Conservation (phyloP, 2,329 filamentous ascomycete genomes). For the Colletotrichum tofieldiae region DNA sequence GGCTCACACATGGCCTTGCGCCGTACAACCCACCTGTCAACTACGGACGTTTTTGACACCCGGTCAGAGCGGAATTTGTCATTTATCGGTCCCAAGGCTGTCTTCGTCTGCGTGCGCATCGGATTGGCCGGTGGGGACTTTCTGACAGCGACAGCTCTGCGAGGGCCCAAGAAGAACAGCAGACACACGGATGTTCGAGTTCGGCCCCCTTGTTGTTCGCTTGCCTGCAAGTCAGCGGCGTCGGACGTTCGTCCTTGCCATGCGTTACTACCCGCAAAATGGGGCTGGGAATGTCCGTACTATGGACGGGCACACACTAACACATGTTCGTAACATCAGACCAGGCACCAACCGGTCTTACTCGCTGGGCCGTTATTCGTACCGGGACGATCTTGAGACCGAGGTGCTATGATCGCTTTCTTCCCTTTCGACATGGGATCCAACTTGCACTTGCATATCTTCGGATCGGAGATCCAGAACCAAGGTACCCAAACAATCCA, state of each 20-base stretch:
- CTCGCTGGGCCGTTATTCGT: neutral
- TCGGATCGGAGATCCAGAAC: constrained; percentile 4
- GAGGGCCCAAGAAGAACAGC: constrained; percentile 24
- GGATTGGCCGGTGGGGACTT: constrained; percentile 30
- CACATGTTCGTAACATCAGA: constrained; percentile 3
- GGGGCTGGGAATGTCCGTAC: neutral
- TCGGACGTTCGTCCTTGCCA: constrained; percentile 35
- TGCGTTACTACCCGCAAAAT: constrained; percentile 23
- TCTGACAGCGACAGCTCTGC: constrained; percentile 35
- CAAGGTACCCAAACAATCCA: neutral
- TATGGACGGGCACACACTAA: neutral
- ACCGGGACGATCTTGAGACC: constrained; percentile 8
- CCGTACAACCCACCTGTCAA: constrained; percentile 26
- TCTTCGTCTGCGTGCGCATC: constrained; percentile 26
- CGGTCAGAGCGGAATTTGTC: constrained; percentile 27
- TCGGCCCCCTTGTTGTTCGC: neutral
- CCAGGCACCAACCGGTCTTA: constrained; percentile 11
- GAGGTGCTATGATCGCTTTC: neutral
- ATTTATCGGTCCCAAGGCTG: constrained; percentile 15
- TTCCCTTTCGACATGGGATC: neutral
- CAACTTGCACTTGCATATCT: neutral
- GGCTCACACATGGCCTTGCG: neutral
- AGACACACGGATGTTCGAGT: constrained; percentile 7
- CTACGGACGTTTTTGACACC: constrained; percentile 37
- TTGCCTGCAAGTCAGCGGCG: constrained; percentile 2